Base-by-base conservation (phyloP, 257 asterid genomes). In the Solanum bulbocastanum region DNA sequence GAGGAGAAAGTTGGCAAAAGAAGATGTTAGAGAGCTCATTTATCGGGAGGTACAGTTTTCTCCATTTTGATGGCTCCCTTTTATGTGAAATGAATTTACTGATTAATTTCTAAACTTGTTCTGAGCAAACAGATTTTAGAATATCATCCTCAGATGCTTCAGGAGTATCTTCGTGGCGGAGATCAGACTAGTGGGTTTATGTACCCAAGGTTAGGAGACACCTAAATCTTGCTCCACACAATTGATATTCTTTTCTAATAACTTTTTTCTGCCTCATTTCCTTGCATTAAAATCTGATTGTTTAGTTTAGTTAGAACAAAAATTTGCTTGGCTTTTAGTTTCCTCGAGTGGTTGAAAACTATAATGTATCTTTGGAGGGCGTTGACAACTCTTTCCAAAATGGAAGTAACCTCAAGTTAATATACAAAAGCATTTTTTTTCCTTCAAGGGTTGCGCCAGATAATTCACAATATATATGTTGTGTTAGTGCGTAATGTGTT, bases 81-180 rank as follows among this genome's bases (percentile, higher is more conserved):
- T 89, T 88, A 84, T 72, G 82, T 83, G 69, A 14, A 86, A 58
- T 27, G 85, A 22, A 79, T 78, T 73, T 85, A 20, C 83, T 40
- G 16, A 85, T 73, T 56, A n/a, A 52, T 75, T 79, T 87, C 86
- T 12, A 66, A 85, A 83, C 78, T 39, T 87, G 32, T 90, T 32
- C 73, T 86, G 88, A 78, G 72, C 85, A 66, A 90, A 89, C 98
- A 97, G 99, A 97, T 97, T 87, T 89, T 97, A 84, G 99, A 97
- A 96, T 97, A 97, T 90, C 98, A 97, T 88, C 99, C 99, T 71
- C 95, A 97, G 92, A 95, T 97, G 99, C 98, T 97, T 87, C 90
- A 97, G 88, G 98, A 97, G 91, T 94, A 96, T 94, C 94, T 92
- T 74, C 92, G 92, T 8, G 98, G 98, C 74, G 99, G 99, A 89